Evolutionary conservation across 2,329 filamentous ascomycete species (phyloP), one percentile per base, ranked within the genome.

Genomic region (Cercospora sesami): DNA sequence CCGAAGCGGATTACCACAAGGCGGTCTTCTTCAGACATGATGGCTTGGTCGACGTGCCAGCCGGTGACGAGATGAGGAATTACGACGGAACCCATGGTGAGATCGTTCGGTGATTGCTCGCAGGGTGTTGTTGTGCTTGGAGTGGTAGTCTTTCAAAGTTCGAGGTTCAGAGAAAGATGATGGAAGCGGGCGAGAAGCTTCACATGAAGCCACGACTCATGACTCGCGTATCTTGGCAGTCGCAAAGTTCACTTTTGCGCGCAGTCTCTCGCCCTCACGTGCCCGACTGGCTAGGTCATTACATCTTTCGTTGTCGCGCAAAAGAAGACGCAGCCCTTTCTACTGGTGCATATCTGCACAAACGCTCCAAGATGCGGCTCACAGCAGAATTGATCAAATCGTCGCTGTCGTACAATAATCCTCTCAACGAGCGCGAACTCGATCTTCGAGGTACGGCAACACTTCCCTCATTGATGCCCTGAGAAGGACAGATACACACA

Each of bases 11-110:
- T 97, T 51, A 97, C 90, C 12, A 97, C 93, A 1, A 97, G 88
- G 60, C 94, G 90, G 78, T 98, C 94, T 78, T 97, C 93, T 82
- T 98, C 94, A 53, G 86, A 87, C 77, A 92, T 89, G 78, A 97
- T 97, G 71, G 94, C 93, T 82, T 98, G 94, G 84, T 98, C 95
- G 77, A 99, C 95, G 81, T 99, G 95, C 95, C 94, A 99, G 80
- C 92, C 95, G 51, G 91, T 94, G 74, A 88, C 87, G 58, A 99
- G 87, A 81, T 98, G 94, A 57, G 94, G 94, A 63, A 99, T 89
- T 60, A 96, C 91, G 71, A 97, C 91, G 76, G 93, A 97, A 75
- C 93, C 93, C 88, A 89, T 89, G 69, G 59, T 79, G 69, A 21
- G 18, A 21, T 33, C 28, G 26, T 36, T 23, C 14, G 23, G 33